These are phyloP conservation scores for Fusarium euwallaceae DNA, from an alignment of 2,329 filamentous ascomycete genomes.

Conservation along the genomic window DNA sequence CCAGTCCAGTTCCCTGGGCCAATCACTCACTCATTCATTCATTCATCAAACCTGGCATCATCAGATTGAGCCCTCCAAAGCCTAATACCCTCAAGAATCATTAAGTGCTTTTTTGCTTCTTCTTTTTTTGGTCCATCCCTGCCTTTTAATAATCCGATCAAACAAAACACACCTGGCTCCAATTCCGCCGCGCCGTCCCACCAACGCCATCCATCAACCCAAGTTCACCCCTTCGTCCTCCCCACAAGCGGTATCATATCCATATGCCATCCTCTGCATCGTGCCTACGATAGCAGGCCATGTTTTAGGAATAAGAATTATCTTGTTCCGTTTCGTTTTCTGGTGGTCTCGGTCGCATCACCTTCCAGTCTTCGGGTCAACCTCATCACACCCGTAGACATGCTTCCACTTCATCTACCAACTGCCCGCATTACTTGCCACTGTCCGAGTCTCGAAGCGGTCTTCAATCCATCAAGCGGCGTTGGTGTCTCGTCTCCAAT, in stretches of 20 bases:
- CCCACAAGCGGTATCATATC: constrained; percentile 9
- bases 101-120: constrained; percentile 39
- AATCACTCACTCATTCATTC: constrained; percentile 28
- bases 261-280: constrained; percentile 11
- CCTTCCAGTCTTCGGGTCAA: background rate
- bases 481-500: background rate
- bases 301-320: background rate
- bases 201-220: constrained; percentile 41
- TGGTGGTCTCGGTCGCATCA: background rate
- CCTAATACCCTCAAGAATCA: constrained; percentile 21
- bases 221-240: constrained; percentile 29
- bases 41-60: constrained; percentile 17
- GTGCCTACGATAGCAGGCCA: constrained; percentile 15
- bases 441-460: background rate
- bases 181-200: constrained; percentile 29
- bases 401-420: background rate
- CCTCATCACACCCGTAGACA: background rate
- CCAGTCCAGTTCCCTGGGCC: constrained; percentile 27
- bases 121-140: constrained; percentile 26
- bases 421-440: background rate
- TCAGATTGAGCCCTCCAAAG: constrained; percentile 19
- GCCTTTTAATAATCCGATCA: constrained; percentile 21
- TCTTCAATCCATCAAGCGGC: background rate
- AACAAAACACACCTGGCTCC: constrained; percentile 38
- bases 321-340: constrained; percentile 1